Base-by-base conservation (phyloP, 306 rosid genomes). In the Nissolia schottii region DNA sequence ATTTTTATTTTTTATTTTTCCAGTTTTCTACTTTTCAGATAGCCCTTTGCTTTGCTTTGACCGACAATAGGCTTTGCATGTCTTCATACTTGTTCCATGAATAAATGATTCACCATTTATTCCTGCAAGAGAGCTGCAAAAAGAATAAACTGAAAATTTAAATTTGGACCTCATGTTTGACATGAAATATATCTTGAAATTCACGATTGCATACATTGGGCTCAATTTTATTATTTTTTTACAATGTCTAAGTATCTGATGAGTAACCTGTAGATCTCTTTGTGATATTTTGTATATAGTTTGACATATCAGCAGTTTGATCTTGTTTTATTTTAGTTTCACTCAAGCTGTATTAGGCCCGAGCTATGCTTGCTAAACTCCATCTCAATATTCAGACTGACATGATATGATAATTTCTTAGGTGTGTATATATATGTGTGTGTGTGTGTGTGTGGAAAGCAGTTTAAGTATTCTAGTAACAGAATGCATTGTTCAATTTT, bases 261-360 rank as follows among this genome's bases (percentile, higher is more conserved):
- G 54, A 54, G 35, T 67, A 71, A 23, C 15, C 16, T 12, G 32
- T 63, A 62, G 20, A 29, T 62, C 37, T 51, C 40, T 24, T 41
- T 41, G 45, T 78, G 40, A 62, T 41, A 11, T 60, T 69, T 48
- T 13, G 46, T 41, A 43, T 22, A 60, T 37, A 5, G 14, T 50
- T 37, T 51, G 6, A 34, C 22, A 1, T 24, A 27, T 57, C 58
- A 27, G 49, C 24, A 28, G 43, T 49, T 73, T 66, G 29, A 24
- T 73, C 50, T 35, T 65, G 6, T 65, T 79, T 27, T 62, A 15
- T 24, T 64, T 28, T 56, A 7, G 7, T 73, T 79, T 73, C 79
- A 73, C 28, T 64, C 65, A 49, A 57, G 28, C 35, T 67, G 35
- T 79, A 23, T 49, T 67, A 40, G 53, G 34, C 61, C 12, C 34